phyloP scores from a whole-genome alignment of 1,284 basidiomycete species.

The Papiliotrema terrestris region DNA sequence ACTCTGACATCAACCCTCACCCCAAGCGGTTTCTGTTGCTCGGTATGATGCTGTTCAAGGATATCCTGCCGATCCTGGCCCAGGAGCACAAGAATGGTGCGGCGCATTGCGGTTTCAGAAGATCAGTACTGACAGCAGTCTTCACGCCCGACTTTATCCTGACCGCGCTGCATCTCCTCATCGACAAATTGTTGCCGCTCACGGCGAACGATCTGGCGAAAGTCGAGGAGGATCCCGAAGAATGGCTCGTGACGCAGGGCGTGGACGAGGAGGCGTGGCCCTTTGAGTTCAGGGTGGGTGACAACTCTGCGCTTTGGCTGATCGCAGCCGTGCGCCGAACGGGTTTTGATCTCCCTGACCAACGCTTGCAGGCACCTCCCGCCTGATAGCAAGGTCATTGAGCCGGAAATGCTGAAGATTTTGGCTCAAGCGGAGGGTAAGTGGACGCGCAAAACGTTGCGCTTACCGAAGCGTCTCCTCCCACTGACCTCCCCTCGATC shows the following conservation, averaged over 20 bases:
- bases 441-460: slow-evolving; percentile 14
- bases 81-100: slow-evolving; percentile 42
- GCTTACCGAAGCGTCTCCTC: slow-evolving; percentile 33
- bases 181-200: slow-evolving; percentile 77
- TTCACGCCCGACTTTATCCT: slow-evolving; percentile 71
- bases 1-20: slow-evolving; percentile 35
- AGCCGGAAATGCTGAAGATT: slow-evolving; percentile 63
- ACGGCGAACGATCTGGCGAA: slow-evolving; percentile 70
- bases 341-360: slow-evolving; percentile 74
- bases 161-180: slow-evolving; percentile 69
- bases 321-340: slow-evolving; percentile 71
- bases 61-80: slow-evolving; percentile 51
- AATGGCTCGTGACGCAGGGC: slow-evolving; percentile 75
- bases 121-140: slow-evolving; percentile 51
- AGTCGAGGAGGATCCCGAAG: slow-evolving; percentile 80
- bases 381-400: slow-evolving; percentile 52
- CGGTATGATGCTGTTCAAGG: slow-evolving; percentile 83
- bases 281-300: slow-evolving; percentile 72
- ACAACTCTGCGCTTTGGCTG: slow-evolving; percentile 3
- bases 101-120: not conserved
- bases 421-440: slow-evolving; percentile 59
- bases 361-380: slow-evolving; percentile 65
- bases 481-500: slow-evolving; percentile 60
- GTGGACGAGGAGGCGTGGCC: slow-evolving; percentile 87
- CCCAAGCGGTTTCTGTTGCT: slow-evolving; percentile 67